Percentiles rank a stretch among this genome's conserved stretches.
phyloP scores from a whole-genome alignment of 2,329 filamentous ascomycete species.

The Cordyceps pruinosa region DNA sequence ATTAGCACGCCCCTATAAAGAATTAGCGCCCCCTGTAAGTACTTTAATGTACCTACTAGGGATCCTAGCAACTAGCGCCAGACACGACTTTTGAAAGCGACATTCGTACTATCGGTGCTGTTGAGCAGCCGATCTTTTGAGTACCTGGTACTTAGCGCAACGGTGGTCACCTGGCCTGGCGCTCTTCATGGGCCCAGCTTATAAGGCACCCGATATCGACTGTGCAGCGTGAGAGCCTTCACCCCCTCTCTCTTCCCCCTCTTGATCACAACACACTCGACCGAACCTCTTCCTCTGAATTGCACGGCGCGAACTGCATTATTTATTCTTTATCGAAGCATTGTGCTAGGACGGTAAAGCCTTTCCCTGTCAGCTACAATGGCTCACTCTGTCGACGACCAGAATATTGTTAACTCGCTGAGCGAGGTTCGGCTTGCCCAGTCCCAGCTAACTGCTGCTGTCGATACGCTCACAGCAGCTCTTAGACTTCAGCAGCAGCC shows the following conservation, averaged over 20 bases:
- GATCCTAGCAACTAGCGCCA: too few species aligned
- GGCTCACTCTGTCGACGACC: neutral
- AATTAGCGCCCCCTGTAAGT: too few species aligned
- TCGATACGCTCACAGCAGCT: conserved; percentile 33
- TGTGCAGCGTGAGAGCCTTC: neutral
- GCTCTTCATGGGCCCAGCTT: neutral
- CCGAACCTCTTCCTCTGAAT: neutral
- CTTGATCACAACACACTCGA: neutral
- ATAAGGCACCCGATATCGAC: neutral
- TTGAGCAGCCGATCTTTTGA: conserved; percentile 8
- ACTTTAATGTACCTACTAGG: too few species aligned
- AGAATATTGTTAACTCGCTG: conserved; percentile 20
- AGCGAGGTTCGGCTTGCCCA: conserved; percentile 38
- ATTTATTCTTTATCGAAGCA: neutral
- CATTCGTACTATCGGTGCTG: neutral
- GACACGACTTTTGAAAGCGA: too few species aligned
- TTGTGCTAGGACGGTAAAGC: neutral
- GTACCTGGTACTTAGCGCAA: neutral
- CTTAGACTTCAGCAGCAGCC: conserved; percentile 12
- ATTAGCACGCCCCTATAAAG: too few species aligned
- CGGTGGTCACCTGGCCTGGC: conserved; percentile 8
- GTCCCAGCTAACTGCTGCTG: conserved; percentile 31
- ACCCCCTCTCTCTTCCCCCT: conserved; percentile 9
- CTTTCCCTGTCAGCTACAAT: neutral
- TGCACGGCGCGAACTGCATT: neutral